phyloP scores from a whole-genome alignment of 2,329 filamentous ascomycete species.

The Verticillium longisporum region DNA sequence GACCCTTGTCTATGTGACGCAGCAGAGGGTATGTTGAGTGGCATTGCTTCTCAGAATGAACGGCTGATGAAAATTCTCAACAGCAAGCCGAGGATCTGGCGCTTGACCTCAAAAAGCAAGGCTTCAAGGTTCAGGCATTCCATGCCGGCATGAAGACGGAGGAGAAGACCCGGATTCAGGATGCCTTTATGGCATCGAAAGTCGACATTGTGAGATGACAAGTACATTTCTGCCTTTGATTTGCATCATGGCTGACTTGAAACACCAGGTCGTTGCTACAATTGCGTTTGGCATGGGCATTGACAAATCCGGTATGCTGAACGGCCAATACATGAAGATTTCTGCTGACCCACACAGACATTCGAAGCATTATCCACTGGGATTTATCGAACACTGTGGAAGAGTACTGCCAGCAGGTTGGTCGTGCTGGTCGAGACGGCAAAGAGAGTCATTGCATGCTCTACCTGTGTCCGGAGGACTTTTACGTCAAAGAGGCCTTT shows the following conservation, averaged over 20 bases:
- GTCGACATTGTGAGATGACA: conserved; percentile 23
- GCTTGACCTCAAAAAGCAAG: conserved; percentile 22
- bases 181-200: conserved; percentile 40
- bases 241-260: neutral
- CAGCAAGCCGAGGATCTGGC: conserved; percentile 39
- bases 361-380: conserved; percentile 48
- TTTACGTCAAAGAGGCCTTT: conserved; percentile 52
- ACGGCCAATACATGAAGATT: neutral
- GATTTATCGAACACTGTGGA: conserved; percentile 45
- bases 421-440: conserved; percentile 48
- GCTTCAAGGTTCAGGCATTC: conserved; percentile 36
- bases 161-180: conserved; percentile 38
- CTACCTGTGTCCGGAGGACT: conserved; percentile 50
- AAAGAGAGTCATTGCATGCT: conserved; percentile 48
- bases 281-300: conserved; percentile 57
- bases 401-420: conserved; percentile 52
- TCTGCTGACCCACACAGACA: conserved; percentile 24
- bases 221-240: too few relatives aligned
- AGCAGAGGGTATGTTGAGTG: conserved; percentile 32
- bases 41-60: neutral
- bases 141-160: conserved; percentile 43
- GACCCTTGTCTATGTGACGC: conserved; percentile 54
- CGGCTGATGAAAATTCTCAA: conserved; percentile 3
- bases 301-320: conserved; percentile 33
- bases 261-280: conserved; percentile 36